These are phyloP conservation scores for Neurospora sp. DNA, from an alignment of 495 filamentous ascomycete species.

Conservation along the genomic window DNA sequence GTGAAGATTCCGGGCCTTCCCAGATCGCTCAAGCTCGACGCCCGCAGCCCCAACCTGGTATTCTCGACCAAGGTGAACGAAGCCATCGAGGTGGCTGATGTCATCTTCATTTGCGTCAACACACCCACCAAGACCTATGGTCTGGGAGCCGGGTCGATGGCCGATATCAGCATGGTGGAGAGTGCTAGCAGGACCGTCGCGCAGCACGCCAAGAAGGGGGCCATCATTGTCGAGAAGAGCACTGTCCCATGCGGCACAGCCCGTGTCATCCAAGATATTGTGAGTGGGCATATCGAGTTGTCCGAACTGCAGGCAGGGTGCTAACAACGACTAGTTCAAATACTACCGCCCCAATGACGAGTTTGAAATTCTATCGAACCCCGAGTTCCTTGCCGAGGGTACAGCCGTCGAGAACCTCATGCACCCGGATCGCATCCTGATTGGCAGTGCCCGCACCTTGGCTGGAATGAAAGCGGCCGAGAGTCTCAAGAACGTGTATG, in stretches of 20 bases:
- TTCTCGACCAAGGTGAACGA: constrained; percentile 58
- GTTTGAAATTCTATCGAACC: constrained; percentile 76
- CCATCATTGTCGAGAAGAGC: constrained; percentile 75
- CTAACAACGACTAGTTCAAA: constrained; percentile 22
- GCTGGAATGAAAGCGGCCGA: constrained; percentile 52
- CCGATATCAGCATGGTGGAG: constrained; percentile 66
- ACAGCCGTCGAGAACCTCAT: constrained; percentile 63
- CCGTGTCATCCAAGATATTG: constrained; percentile 55
- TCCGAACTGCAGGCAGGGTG: not conserved
- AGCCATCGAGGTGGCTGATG: constrained; percentile 56
- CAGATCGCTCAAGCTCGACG: constrained; percentile 13
- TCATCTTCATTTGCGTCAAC: constrained; percentile 71
- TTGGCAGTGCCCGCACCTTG: constrained; percentile 53
- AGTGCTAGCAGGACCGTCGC: constrained; percentile 58
- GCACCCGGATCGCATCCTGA: constrained; percentile 65
- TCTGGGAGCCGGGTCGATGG: constrained; percentile 58
- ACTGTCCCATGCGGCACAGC: constrained; percentile 77
- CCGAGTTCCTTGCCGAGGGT: constrained; percentile 74
- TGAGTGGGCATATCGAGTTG: constrained; percentile 19
- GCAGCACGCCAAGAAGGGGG: constrained; percentile 49
- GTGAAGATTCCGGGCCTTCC: constrained; percentile 8
- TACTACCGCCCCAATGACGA: constrained; percentile 44
- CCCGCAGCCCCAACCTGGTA: constrained; percentile 50
- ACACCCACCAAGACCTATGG: constrained; percentile 71
- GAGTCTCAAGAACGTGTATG: constrained; percentile 54